phyloP scores from a whole-genome alignment of 306 rosid species.

The Adenanthera pavonina region DNA sequence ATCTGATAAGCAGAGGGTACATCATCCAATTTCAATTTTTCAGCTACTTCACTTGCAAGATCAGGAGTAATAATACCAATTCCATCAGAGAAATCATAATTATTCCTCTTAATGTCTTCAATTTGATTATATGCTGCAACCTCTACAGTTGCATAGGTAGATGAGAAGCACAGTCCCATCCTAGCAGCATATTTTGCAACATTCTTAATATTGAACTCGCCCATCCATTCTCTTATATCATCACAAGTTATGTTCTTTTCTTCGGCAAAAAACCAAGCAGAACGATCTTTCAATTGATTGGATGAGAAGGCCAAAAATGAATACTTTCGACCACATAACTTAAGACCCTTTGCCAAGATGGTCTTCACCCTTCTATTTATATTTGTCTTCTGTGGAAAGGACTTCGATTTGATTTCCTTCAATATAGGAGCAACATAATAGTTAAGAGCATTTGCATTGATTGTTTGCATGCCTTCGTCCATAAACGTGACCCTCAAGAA shows the following conservation, averaged over 20 bases:
- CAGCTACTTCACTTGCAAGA: slow-evolving; percentile 63
- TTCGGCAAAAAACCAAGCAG: slow-evolving; percentile 78
- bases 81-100: slow-evolving; percentile 65
- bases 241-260: background rate
- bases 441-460: slow-evolving; percentile 51
- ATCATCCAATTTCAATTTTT: slow-evolving; percentile 57
- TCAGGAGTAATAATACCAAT: slow-evolving; percentile 68
- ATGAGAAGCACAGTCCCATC: slow-evolving; percentile 75
- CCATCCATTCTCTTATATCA: slow-evolving; percentile 56
- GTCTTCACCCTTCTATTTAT: slow-evolving; percentile 49
- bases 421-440: slow-evolving; percentile 64
- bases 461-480: slow-evolving; percentile 73
- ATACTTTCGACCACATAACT: slow-evolving; percentile 58
- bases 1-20: slow-evolving; percentile 70
- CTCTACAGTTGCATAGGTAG: slow-evolving; percentile 72
- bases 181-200: slow-evolving; percentile 74
- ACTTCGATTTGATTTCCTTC: slow-evolving; percentile 47
- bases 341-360: slow-evolving; percentile 51
- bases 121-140: slow-evolving; percentile 42
- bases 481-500: slow-evolving; percentile 70
- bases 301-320: slow-evolving; percentile 70
- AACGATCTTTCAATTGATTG: slow-evolving; percentile 68
- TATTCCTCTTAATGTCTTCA: slow-evolving; percentile 51
- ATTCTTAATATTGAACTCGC: slow-evolving; percentile 46
- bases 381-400: slow-evolving; percentile 56